Conservation (phyloP, 345 rosid genomes). For the Carallia brachiata region DNA sequence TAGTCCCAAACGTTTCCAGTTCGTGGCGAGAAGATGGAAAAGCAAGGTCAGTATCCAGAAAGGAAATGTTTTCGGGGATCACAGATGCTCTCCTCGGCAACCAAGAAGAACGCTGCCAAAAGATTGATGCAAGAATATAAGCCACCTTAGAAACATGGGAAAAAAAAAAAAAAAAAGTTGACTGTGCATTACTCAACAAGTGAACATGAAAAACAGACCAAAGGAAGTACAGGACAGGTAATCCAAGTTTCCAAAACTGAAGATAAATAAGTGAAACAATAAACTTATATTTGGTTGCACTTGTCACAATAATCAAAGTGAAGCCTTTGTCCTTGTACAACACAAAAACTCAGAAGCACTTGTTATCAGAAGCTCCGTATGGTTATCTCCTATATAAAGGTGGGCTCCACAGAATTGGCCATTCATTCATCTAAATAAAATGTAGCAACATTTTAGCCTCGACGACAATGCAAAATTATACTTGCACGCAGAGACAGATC, state of each 20-base stretch:
- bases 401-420: constrained; percentile 16
- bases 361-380: constrained; percentile 21
- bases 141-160: constrained; percentile 1
- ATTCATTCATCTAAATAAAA: constrained; percentile 1
- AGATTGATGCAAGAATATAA: constrained; percentile 10
- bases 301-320: background rate
- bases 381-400: constrained; percentile 1
- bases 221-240: background rate
- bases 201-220: background rate
- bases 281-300: background rate
- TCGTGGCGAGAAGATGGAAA: constrained; percentile 38
- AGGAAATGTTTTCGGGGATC: constrained; percentile 43
- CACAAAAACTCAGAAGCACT: constrained; percentile 11
- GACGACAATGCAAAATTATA: constrained; percentile 7
- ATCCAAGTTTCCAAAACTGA: background rate
- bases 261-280: background rate
- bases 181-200: background rate
- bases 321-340: background rate
- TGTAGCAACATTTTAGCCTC: constrained; percentile 4
- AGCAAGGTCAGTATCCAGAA: constrained; percentile 46
- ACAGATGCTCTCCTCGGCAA: constrained; percentile 37
- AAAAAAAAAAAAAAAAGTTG: background rate
- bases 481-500: constrained; percentile 26
- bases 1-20: constrained; percentile 42
- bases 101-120: constrained; percentile 53